These are phyloP conservation scores for Starmerella tilneyi DNA, from an alignment of 805 yeast genomes.

Conservation along the genomic window DNA sequence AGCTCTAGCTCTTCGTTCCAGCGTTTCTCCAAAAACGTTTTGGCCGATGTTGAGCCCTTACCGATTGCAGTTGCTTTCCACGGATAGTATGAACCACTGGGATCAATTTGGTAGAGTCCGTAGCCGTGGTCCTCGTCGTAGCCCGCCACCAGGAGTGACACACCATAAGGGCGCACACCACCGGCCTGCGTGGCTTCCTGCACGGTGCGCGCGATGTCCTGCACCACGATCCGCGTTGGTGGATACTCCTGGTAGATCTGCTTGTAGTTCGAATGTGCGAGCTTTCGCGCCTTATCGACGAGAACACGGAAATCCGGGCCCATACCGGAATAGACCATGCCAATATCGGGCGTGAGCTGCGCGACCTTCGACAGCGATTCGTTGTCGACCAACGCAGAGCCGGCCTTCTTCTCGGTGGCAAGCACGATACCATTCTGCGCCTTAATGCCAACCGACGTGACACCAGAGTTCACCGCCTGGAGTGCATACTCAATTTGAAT, in stretches of 20 bases:
- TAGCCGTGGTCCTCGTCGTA: slow-evolving; percentile 68
- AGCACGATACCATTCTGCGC: slow-evolving; percentile 93
- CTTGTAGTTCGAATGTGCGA: slow-evolving; percentile 86
- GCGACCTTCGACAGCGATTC: slow-evolving; percentile 72
- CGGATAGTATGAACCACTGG: slow-evolving; percentile 94
- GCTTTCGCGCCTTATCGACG: slow-evolving; percentile 85
- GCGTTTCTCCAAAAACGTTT: slow-evolving; percentile 92
- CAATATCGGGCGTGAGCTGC: slow-evolving; percentile 84
- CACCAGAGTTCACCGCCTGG: slow-evolving; percentile 96
- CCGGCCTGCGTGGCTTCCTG: slow-evolving; percentile 98
- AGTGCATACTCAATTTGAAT: slow-evolving; percentile 97
- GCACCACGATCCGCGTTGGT: slow-evolving; percentile 85
- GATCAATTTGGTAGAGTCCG: slow-evolving; percentile 92
- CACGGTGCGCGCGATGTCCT: slow-evolving; percentile 91
- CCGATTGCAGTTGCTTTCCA: slow-evolving; percentile 99
- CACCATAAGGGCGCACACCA: slow-evolving; percentile 98
- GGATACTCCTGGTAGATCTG: slow-evolving; percentile 94
- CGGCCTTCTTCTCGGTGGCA: slow-evolving; percentile 89
- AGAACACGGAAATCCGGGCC: slow-evolving; percentile 96
- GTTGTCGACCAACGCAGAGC: slow-evolving; percentile 63
- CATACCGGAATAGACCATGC: slow-evolving; percentile 96
- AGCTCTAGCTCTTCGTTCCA: slow-evolving; percentile 96
- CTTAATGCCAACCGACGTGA: slow-evolving; percentile 86
- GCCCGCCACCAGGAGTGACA: slow-evolving; percentile 87
- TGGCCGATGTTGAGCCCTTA: slow-evolving; percentile 89